phyloP scores from a whole-genome alignment of 768 basidiomycete species.

The Tricholomella constricta region DNA sequence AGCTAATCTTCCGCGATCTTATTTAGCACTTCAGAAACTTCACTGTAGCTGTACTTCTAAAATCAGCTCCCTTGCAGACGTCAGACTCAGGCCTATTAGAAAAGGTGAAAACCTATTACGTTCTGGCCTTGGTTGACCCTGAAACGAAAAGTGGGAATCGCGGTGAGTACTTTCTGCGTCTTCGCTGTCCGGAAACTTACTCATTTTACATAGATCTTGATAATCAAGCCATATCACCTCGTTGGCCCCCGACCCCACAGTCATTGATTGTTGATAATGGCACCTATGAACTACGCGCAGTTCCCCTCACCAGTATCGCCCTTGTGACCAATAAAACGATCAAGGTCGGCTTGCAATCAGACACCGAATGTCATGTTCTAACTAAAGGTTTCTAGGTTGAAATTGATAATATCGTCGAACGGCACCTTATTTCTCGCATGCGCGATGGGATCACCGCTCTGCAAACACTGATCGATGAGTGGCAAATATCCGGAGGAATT shows the following conservation, averaged over 20 bases:
- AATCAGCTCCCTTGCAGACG: slow-evolving; percentile 53
- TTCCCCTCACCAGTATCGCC: slow-evolving; percentile 73
- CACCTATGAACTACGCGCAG: slow-evolving; percentile 65
- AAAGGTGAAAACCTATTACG: slow-evolving; percentile 59
- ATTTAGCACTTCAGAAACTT: slow-evolving; percentile 73
- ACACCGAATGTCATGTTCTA: background rate
- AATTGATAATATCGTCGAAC: slow-evolving; percentile 65
- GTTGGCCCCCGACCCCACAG: slow-evolving; percentile 69
- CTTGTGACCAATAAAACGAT: slow-evolving; percentile 69
- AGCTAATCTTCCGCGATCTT: background rate
- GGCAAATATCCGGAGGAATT: slow-evolving; percentile 46
- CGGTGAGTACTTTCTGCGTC: slow-evolving; percentile 40
- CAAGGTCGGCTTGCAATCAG: slow-evolving; percentile 48
- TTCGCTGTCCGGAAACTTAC: background rate
- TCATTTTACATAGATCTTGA: slow-evolving; percentile 52
- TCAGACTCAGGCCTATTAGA: slow-evolving; percentile 45
- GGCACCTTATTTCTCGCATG: slow-evolving; percentile 63
- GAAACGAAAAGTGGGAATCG: slow-evolving; percentile 55
- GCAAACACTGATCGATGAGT: slow-evolving; percentile 54
- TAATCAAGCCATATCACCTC: slow-evolving; percentile 60
- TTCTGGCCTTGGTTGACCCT: slow-evolving; percentile 71
- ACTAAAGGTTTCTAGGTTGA: slow-evolving; percentile 58
- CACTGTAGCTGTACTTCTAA: slow-evolving; percentile 72
- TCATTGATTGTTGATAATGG: slow-evolving; percentile 49
- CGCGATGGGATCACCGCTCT: slow-evolving; percentile 56